Base-by-base conservation (phyloP, 2,329 filamentous ascomycete species). In the Lachnellula hyalina region DNA sequence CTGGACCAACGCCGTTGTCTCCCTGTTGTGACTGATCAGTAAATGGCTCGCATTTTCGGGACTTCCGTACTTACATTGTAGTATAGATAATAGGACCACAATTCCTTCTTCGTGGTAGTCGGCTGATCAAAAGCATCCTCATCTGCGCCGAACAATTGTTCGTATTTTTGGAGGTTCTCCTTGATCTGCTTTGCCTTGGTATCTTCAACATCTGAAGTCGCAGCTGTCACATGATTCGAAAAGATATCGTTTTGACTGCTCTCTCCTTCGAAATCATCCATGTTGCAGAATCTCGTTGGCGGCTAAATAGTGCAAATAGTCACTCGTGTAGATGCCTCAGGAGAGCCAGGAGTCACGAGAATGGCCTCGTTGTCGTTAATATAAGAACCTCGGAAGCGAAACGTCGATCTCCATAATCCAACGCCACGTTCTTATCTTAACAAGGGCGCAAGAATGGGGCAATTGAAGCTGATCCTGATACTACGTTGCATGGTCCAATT, bases 41-140 rank as follows among this genome's bases (percentile, higher is more conserved):
- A 41, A 35, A 7, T 42, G 3, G 7, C 21, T 42, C 19, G 21
- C 14, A 14, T 25, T 4, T 14, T 25, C 36, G 25, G 7, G 41
- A 38, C 7, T 28, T 44, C 3, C n/a, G 38, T 35, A 47, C 50
- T 49, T 51, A 64, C 73, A 53, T 74, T 74, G 55, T 72, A 74
- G 54, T 75, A 74, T 12, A 74, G 68, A 55, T 75, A 75, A 49
- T 74, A 74, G 5, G 72, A 70, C 72, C 71, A 74, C 4, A 74
- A 58, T 51, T 75, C 73, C 55, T 65, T 71, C 17, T 68, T 67
- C 2, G 70, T 72, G 5, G 72, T 74, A 15, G 71, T 72, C 7
- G 72, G 72, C 49, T 73, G 70, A 7, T 69, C 64, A 52, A 67
- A 68, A 2, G 65, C 60, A 51, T 70, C 65, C 52, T 71, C 71